Percentiles rank a stretch among this genome's conserved stretches.
phyloP scores from a whole-genome alignment of 2,329 filamentous ascomycete genomes.

The Sclerotinia glacialis region DNA sequence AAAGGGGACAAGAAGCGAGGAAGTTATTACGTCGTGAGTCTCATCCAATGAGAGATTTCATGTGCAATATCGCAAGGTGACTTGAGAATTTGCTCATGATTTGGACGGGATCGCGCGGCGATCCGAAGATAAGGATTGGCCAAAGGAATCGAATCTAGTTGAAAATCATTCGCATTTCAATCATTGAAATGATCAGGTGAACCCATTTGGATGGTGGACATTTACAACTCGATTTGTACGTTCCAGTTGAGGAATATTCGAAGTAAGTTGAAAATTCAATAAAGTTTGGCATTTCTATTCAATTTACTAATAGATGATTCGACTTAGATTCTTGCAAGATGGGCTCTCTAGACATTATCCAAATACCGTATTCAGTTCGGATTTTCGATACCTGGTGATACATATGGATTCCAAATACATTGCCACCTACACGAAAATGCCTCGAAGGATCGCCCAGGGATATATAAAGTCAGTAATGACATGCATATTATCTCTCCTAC shows the following conservation, averaged over 20 bases:
- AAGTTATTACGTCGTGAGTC: not conserved
- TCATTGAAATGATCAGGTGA: not conserved
- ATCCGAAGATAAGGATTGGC: slow-evolving; percentile 4
- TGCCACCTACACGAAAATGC: not conserved
- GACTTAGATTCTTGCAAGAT: not conserved
- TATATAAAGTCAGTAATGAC: not conserved
- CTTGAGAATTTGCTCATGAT: not conserved
- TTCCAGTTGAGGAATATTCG: not conserved
- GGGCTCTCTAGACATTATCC: not conserved
- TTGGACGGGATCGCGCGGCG: not conserved
- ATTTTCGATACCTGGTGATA: not conserved
- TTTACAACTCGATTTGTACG: not conserved
- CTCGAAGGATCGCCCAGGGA: not conserved
- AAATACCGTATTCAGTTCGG: not conserved
- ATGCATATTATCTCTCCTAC: not conserved
- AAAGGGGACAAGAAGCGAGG: slow-evolving; percentile 17
- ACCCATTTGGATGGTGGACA: not conserved
- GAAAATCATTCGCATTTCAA: not conserved
- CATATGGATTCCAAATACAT: not conserved
- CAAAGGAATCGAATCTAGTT: not conserved
- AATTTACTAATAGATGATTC: not conserved
- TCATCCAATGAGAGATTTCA: slow-evolving; percentile 1
- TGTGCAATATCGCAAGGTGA: not conserved
- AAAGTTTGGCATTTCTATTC: not conserved
- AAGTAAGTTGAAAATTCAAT: not conserved